These are phyloP conservation scores for Aspergillaceae sp. DNA, from an alignment of 2,329 filamentous ascomycete species.

Conservation along the genomic window DNA sequence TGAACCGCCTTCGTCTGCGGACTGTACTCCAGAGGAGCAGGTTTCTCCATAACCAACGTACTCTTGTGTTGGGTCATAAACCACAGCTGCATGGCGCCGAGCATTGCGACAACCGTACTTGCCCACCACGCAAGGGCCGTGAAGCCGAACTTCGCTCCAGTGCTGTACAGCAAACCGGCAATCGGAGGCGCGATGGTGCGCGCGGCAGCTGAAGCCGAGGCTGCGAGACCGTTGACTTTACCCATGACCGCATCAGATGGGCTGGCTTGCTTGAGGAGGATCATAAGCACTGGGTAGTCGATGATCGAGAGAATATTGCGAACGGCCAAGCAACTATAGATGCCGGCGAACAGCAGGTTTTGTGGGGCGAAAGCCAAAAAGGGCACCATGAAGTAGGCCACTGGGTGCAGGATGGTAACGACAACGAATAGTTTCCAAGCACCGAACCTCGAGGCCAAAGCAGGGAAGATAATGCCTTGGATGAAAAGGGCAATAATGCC, in stretches of 20 bases:
- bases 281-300: constrained; percentile 59
- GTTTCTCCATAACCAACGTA: constrained; percentile 30
- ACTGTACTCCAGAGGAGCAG: constrained; percentile 22
- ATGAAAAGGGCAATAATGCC: constrained; percentile 64
- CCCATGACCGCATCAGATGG: constrained; percentile 55
- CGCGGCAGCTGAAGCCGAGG: constrained; percentile 61
- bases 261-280: constrained; percentile 64
- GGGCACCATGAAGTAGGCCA: constrained; percentile 61
- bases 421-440: constrained; percentile 59
- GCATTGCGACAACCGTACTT: constrained; percentile 47
- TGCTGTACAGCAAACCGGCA: constrained; percentile 58
- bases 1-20: constrained; percentile 17
- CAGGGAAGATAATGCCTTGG: constrained; percentile 62
- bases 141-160: constrained; percentile 49
- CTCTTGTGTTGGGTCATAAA: constrained; percentile 44
- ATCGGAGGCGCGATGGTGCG: constrained; percentile 62
- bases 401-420: constrained; percentile 57
- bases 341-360: constrained; percentile 48
- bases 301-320: constrained; percentile 62
- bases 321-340: constrained; percentile 57
- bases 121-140: constrained; percentile 58
- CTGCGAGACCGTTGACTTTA: constrained; percentile 64
- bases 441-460: constrained; percentile 55
- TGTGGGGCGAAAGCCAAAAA: constrained; percentile 54
- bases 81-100: constrained; percentile 49